phyloP scores from a whole-genome alignment of 306 rosid genomes.

The Vigna hirtella region DNA sequence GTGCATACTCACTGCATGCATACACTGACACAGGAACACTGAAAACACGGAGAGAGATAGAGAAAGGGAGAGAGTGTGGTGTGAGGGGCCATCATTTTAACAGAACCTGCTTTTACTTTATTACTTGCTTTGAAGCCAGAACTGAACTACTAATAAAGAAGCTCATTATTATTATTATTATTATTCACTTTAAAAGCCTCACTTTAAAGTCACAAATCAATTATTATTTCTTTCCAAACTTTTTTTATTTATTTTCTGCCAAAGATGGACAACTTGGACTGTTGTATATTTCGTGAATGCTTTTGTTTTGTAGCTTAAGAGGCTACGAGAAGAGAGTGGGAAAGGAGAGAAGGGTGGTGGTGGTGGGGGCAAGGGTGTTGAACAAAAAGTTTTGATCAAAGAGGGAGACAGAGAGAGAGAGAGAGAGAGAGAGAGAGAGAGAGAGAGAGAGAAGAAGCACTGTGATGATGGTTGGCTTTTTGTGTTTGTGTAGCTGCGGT shows the following conservation, averaged over 20 bases:
- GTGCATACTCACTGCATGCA: constrained; percentile 44
- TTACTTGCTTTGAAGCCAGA: not conserved
- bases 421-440: constrained; percentile 43
- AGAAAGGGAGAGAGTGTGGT: not conserved
- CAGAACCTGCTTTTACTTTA: constrained; percentile 25
- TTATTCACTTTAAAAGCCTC: constrained; percentile 13
- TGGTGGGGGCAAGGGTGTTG: constrained; percentile 62
- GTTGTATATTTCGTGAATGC: constrained; percentile 14
- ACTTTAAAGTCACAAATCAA: constrained; percentile 7
- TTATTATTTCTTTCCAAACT: not conserved
- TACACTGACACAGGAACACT: constrained; percentile 28
- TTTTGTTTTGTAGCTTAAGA: constrained; percentile 27
- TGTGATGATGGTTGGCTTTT: constrained; percentile 73
- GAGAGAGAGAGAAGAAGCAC: constrained; percentile 56
- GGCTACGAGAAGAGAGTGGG: constrained; percentile 32
- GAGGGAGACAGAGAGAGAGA: constrained; percentile 24
- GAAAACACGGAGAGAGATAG: not conserved
- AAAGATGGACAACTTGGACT: constrained; percentile 22
- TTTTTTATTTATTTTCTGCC: not conserved
- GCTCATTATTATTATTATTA: not conserved
- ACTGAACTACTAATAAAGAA: constrained; percentile 16
- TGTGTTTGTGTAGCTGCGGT: constrained; percentile 64
- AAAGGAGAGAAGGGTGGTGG: constrained; percentile 44
- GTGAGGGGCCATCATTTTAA: constrained; percentile 48
- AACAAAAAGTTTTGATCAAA: constrained; percentile 60